Conservation (phyloP, 202 grass and related monocot species). For the Digitaria exilis region DNA sequence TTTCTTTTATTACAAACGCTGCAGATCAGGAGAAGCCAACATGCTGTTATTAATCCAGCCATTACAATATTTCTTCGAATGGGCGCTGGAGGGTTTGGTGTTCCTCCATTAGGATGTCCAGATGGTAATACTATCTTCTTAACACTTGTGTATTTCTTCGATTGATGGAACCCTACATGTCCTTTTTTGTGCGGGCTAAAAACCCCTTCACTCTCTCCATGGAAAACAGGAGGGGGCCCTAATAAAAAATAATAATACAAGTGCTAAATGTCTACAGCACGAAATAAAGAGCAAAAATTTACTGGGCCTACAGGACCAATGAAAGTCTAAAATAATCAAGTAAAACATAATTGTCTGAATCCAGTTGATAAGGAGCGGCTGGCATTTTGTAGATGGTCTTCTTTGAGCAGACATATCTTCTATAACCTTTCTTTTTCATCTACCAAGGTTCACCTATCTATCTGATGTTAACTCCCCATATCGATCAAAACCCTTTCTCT, state of each 20-base stretch:
- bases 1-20: conserved; percentile 46
- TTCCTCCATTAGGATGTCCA: conserved; percentile 88
- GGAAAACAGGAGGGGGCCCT: background rate
- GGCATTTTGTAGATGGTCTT: background rate
- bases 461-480: background rate
- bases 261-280: background rate
- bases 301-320: background rate
- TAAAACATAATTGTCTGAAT: background rate
- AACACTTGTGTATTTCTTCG: conserved; percentile 5
- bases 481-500: background rate
- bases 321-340: background rate
- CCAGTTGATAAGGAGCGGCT: background rate
- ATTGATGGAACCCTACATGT: background rate
- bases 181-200: conserved; percentile 12
- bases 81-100: conserved; percentile 92
- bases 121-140: conserved; percentile 65
- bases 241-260: background rate
- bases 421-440: background rate
- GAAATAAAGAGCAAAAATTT: background rate
- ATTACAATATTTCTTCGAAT: conserved; percentile 89
- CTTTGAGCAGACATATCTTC: background rate
- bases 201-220: background rate
- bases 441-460: background rate
- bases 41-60: conserved; percentile 99
- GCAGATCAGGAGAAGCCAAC: conserved; percentile 90